Conservation (phyloP, 2,329 filamentous ascomycete genomes). For the Sporothrix euskadiensis region DNA sequence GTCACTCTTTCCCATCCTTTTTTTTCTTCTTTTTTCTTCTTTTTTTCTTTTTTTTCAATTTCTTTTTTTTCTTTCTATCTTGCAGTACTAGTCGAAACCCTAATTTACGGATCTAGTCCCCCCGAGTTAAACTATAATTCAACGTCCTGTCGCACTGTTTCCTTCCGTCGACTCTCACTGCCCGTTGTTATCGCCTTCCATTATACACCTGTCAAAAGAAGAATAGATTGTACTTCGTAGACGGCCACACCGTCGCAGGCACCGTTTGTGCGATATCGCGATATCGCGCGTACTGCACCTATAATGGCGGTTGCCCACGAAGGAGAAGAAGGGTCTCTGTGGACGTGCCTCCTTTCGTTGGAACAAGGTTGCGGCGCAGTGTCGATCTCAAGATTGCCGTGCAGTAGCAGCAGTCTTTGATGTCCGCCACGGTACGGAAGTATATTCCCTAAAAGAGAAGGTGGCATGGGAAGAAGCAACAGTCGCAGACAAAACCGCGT, state of each 20-base stretch:
- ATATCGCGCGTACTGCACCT: neutral
- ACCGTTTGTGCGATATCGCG: neutral
- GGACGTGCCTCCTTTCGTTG: neutral
- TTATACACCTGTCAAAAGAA: neutral
- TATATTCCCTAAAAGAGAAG: neutral
- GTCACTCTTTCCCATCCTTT: too few species aligned
- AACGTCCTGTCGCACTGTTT: neutral
- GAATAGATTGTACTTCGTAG: neutral
- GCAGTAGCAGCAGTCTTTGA: neutral
- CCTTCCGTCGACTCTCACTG: neutral
- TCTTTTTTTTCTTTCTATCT: neutral
- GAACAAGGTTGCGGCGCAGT: neutral
- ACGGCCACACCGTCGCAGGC: neutral
- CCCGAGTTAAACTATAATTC: neutral
- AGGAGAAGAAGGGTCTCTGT: neutral
- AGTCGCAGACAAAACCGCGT: neutral
- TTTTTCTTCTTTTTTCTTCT: too few species aligned
- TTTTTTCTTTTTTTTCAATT: too few species aligned
- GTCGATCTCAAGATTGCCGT: neutral
- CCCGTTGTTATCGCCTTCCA: neutral
- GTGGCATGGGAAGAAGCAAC: neutral
- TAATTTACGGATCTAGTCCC: neutral
- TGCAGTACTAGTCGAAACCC: neutral
- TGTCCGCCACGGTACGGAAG: neutral
- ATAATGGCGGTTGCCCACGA: neutral